Conservation (phyloP, 2,329 filamentous ascomycete genomes). For the Metarhizium robertsii region DNA sequence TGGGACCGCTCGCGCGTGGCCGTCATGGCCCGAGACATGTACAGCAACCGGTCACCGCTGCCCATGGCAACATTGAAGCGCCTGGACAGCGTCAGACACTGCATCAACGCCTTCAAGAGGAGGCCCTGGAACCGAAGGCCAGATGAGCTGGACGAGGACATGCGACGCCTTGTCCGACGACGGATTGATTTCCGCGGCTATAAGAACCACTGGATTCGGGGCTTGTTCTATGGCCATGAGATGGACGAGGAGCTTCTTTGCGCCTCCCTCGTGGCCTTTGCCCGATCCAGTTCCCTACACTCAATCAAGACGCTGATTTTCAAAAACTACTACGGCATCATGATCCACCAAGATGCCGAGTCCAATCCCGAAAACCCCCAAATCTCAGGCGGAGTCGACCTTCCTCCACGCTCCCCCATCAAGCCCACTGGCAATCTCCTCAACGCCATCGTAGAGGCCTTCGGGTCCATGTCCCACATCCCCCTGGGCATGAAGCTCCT, state of each 20-base stretch:
- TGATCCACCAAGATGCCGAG: conserved; percentile 10
- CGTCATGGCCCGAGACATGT: conserved; percentile 29
- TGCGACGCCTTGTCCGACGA: conserved; percentile 16
- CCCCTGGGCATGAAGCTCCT: conserved; percentile 48
- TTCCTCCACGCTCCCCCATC: conserved; percentile 40
- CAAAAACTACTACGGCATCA: conserved; percentile 20
- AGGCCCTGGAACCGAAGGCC: conserved; percentile 21
- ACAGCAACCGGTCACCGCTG: conserved; percentile 12
- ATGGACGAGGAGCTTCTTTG: conserved; percentile 31
- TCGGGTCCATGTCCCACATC: conserved; percentile 57
- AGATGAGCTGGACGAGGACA: conserved; percentile 14
- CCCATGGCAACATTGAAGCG: conserved; percentile 12
- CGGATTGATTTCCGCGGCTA: conserved; percentile 17
- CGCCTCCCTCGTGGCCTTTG: conserved; percentile 31
- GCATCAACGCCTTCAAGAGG: conserved; percentile 15
- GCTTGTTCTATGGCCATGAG: conserved; percentile 16
- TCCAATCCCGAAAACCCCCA: conserved; percentile 10
- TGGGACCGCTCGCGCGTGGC: conserved; percentile 32
- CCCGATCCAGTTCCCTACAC: conserved; percentile 25
- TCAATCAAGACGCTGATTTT: conserved; percentile 25
- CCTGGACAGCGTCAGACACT: conserved; percentile 21
- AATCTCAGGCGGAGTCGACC: conserved; percentile 26
- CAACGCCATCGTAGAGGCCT: conserved; percentile 57
- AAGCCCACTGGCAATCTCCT: conserved; percentile 51
- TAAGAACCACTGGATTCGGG: conserved; percentile 18